These are phyloP conservation scores for Ogataea glucozyma DNA, from an alignment of 805 yeast species.

Conservation along the genomic window DNA sequence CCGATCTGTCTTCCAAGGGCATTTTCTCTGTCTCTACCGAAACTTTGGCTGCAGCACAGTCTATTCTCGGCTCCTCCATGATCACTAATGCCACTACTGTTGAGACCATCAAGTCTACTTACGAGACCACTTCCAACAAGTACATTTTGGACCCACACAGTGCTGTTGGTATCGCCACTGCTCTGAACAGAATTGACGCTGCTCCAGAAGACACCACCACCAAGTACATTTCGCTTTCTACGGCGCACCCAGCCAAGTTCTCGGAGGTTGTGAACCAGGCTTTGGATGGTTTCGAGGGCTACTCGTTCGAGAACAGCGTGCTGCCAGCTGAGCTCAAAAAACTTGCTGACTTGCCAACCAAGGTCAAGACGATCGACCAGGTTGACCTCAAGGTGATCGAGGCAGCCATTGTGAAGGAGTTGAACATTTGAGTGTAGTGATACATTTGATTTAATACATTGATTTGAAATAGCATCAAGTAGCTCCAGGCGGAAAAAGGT, in stretches of 20 bases:
- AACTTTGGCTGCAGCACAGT: conserved; percentile 65
- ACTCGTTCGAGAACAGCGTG: conserved; percentile 85
- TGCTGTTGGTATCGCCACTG: conserved; percentile 88
- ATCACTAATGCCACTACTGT: conserved; percentile 78
- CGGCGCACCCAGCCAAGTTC: conserved; percentile 99
- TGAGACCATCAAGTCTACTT: conserved; percentile 72
- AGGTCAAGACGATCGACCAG: conserved; percentile 67
- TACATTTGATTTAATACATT: no score
- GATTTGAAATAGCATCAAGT: no score
- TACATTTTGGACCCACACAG: conserved; percentile 96
- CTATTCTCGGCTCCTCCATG: conserved; percentile 74
- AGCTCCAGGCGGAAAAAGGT: no score
- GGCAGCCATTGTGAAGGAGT: conserved; percentile 69
- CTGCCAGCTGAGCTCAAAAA: conserved; percentile 84
- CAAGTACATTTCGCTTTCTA: conserved; percentile 75
- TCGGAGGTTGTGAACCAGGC: conserved; percentile 93
- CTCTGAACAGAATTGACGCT: conserved; percentile 58
- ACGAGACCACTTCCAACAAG: conserved; percentile 54
- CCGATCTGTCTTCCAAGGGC: conserved; percentile 71
- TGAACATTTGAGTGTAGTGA: conserved; percentile 36
- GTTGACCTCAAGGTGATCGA: conserved; percentile 78
- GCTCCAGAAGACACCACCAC: conserved; percentile 40
- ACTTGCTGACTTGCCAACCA: conserved; percentile 69
- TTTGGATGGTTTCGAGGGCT: conserved; percentile 61
- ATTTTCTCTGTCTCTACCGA: conserved; percentile 67